A percentile compares a stretch with the other conserved stretches of the same genome.
Evolutionary conservation across 2,329 filamentous ascomycete genomes (phyloP).

Genomic region (Nigrospora osmanthi): DNA sequence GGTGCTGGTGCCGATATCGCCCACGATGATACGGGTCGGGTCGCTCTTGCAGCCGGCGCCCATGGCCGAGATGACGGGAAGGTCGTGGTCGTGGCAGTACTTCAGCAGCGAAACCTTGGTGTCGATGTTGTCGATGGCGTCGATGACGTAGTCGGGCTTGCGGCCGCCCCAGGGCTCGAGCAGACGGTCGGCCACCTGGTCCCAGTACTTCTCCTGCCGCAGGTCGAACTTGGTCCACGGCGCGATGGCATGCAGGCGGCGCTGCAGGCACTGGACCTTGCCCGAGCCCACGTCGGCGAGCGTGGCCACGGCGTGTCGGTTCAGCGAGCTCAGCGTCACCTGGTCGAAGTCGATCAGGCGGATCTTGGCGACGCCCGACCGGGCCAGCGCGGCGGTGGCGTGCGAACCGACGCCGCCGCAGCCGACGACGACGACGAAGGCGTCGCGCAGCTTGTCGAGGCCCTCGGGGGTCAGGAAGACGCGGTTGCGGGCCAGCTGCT

Average conservation of each 20-base stretch:
- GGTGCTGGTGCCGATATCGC: constrained; percentile 80
- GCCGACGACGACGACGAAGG: constrained; percentile 85
- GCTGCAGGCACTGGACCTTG: constrained; percentile 80
- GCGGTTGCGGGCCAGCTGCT: constrained; percentile 59
- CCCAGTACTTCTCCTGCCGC: constrained; percentile 74
- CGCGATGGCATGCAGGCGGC: constrained; percentile 73
- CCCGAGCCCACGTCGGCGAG: constrained; percentile 87
- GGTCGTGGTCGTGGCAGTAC: constrained; percentile 70
- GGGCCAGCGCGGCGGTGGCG: constrained; percentile 74
- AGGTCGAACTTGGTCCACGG: constrained; percentile 92
- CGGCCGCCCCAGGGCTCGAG: constrained; percentile 60
- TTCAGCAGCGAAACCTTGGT: constrained; percentile 87
- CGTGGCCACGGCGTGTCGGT: constrained; percentile 92
- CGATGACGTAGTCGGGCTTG: constrained; percentile 80
- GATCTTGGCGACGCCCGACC: constrained; percentile 82
- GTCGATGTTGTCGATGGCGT: constrained; percentile 97
- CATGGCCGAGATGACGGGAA: constrained; percentile 91
- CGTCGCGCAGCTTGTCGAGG: constrained; percentile 66
- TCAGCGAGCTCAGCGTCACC: constrained; percentile 88
- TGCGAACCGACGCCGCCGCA: constrained; percentile 95
- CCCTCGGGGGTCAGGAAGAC: constrained; percentile 64
- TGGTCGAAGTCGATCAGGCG: constrained; percentile 96
- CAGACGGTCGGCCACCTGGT: constrained; percentile 54
- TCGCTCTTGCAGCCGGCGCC: constrained; percentile 91
- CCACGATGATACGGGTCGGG: constrained; percentile 76